These are phyloP conservation scores for Skeletonema grethae DNA, from an alignment of 108 stramenopile species.

Conservation along the genomic window DNA sequence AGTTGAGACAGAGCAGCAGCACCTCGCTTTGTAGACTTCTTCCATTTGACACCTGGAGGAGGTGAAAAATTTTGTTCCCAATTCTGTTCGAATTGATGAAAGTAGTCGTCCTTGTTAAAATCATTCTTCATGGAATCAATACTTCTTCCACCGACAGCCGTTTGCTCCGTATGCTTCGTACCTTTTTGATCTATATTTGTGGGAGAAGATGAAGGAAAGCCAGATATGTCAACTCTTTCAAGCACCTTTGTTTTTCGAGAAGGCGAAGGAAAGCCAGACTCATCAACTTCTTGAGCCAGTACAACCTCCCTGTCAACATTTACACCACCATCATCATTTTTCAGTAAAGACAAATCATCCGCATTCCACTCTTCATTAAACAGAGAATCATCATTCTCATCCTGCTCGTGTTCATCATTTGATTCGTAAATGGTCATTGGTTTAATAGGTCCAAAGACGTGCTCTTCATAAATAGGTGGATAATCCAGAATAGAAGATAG, in stretches of 20 bases:
- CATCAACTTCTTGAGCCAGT: not conserved
- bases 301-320: not conserved
- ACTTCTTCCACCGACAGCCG: not conserved
- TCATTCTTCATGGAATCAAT: slow-evolving; percentile 2
- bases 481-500: not conserved
- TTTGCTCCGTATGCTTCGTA: not conserved
- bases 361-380: not conserved
- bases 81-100: not conserved
- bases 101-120: slow-evolving; percentile 16
- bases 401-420: not conserved
- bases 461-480: not conserved
- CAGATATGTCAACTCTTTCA: not conserved
- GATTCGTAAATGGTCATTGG: not conserved
- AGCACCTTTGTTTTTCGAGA: not conserved
- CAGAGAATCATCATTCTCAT: not conserved
- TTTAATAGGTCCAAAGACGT: not conserved
- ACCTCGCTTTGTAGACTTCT: slow-evolving; percentile 1
- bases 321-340: not conserved
- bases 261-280: slow-evolving; percentile 4
- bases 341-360: not conserved
- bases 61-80: not conserved
- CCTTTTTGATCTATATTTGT: not conserved
- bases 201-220: not conserved
- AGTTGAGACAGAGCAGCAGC: not conserved
- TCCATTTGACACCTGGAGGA: not conserved